These are phyloP conservation scores for Sclerotinia minor DNA, from an alignment of 2,329 filamentous ascomycete species.

Conservation along the genomic window DNA sequence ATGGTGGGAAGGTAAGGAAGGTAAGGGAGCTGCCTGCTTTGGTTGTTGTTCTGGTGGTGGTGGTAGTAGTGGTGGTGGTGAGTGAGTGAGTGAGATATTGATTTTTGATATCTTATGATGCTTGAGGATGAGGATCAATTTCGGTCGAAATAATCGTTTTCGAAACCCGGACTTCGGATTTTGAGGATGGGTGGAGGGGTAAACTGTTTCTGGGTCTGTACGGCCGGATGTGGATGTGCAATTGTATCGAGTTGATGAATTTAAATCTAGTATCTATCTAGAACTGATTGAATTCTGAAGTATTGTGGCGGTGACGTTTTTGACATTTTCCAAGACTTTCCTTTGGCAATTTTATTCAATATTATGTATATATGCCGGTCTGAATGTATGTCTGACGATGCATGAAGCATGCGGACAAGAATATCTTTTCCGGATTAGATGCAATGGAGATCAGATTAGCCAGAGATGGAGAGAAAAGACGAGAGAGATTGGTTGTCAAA, in stretches of 20 bases:
- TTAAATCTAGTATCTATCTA: background rate
- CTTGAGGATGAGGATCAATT: background rate
- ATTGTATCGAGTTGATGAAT: slow-evolving; percentile 11
- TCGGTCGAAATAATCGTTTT: background rate
- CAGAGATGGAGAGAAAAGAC: background rate
- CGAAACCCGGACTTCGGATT: background rate
- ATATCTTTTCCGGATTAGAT: background rate
- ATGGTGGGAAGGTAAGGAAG: background rate
- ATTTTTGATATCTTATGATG: slow-evolving; percentile 6
- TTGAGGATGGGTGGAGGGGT: slow-evolving; percentile 5
- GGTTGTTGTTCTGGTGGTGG: no score
- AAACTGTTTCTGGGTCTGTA: background rate
- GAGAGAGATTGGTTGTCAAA: background rate
- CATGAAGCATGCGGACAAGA: background rate
- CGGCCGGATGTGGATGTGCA: background rate
- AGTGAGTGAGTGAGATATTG: background rate
- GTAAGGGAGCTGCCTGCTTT: background rate
- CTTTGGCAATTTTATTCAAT: slow-evolving; percentile 3
- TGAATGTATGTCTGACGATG: background rate
- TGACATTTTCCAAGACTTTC: slow-evolving; percentile 6
- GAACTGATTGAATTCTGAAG: background rate
- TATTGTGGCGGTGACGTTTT: background rate
- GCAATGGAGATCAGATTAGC: background rate
- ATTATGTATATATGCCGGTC: slow-evolving; percentile 1
- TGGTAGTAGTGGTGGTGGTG: background rate